Evolutionary conservation across 306 rosid genomes (phyloP).

Genomic region (Delonix regia): DNA sequence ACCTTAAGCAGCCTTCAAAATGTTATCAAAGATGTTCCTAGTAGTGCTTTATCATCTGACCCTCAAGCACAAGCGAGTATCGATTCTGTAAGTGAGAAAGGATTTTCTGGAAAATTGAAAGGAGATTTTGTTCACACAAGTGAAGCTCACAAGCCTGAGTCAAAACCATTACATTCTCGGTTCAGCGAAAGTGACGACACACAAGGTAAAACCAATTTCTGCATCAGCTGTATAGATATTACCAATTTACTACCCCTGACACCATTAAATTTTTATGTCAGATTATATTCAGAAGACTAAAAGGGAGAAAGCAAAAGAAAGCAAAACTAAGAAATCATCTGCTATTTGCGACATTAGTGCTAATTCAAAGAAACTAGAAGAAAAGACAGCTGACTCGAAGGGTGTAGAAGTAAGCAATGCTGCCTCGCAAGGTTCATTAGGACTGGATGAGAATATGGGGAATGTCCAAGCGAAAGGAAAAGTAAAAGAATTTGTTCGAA

Average conservation of each 20-base stretch:
- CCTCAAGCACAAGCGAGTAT: conserved; percentile 38
- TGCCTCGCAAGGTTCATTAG: conserved; percentile 45
- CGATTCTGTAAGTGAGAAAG: conserved; percentile 36
- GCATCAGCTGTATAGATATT: conserved; percentile 5
- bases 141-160: conserved; percentile 42
- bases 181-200: conserved; percentile 40
- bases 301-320: conserved; percentile 39
- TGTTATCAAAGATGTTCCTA: conserved; percentile 32
- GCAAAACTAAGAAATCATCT: conserved; percentile 43
- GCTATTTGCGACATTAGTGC: conserved; percentile 31
- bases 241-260: conserved; percentile 14
- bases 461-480: conserved; percentile 62
- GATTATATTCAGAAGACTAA: conserved; percentile 39
- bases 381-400: conserved; percentile 34
- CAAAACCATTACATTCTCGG: conserved; percentile 45
- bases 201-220: conserved; percentile 51
- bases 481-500: conserved; percentile 78
- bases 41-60: conserved; percentile 11
- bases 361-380: conserved; percentile 50
- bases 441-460: conserved; percentile 48
- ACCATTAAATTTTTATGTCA: conserved; percentile 36
- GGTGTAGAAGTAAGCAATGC: conserved; percentile 48
- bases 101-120: conserved; percentile 38
- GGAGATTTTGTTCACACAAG: conserved; percentile 22
- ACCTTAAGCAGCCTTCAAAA: conserved; percentile 37